These are phyloP conservation scores for Podaxis sp. DNA, from an alignment of 768 basidiomycete genomes.

Conservation along the genomic window DNA sequence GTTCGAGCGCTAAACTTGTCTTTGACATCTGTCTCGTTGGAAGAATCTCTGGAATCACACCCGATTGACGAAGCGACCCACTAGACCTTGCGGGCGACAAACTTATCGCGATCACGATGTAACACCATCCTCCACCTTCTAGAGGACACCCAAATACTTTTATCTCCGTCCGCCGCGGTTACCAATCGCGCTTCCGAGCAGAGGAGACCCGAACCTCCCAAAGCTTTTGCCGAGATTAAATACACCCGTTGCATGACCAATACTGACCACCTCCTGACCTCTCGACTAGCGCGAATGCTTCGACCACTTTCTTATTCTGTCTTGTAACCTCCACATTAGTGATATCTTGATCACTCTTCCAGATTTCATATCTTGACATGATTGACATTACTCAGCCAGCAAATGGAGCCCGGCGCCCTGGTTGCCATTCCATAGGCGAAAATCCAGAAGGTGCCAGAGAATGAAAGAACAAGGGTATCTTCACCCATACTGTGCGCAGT, in stretches of 20 bases:
- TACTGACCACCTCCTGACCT: not conserved
- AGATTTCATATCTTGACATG: constrained; percentile 18
- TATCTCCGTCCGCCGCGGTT: constrained; percentile 6
- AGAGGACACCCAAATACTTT: not conserved
- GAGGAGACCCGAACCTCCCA: not conserved
- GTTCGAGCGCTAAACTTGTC: too few relatives aligned
- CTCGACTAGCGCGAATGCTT: not conserved
- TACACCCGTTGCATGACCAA: not conserved
- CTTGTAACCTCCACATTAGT: not conserved
- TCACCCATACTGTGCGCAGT: not conserved
- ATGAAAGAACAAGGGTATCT: not conserved
- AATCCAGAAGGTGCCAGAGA: not conserved
- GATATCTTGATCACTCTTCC: constrained; percentile 13
- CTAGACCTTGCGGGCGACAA: not conserved
- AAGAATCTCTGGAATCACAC: not conserved
- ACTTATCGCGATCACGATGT: not conserved
- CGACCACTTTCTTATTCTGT: not conserved
- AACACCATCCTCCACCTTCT: not conserved
- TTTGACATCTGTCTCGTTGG: not conserved
- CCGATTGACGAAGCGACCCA: not conserved
- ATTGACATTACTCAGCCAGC: not conserved
- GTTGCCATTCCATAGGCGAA: not conserved
- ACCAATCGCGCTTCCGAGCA: not conserved
- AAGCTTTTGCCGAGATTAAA: not conserved
- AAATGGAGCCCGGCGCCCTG: not conserved